phyloP scores from a whole-genome alignment of 805 yeast species.

The Candida suzukii region DNA sequence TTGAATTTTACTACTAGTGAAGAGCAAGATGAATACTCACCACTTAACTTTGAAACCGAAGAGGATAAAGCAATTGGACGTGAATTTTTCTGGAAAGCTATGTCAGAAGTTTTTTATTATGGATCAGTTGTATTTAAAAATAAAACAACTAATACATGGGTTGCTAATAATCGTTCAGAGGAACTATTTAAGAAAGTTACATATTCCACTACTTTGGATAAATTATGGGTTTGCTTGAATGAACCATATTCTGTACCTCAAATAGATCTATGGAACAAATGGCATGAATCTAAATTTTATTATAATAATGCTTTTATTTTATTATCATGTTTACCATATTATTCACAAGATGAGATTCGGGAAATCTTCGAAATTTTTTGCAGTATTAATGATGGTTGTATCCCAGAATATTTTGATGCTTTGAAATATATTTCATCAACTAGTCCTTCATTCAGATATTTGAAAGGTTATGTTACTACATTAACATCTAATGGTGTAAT shows the following conservation, averaged over 20 bases:
- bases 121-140: constrained; percentile 21
- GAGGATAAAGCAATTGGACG: constrained; percentile 17
- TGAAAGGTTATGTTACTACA: constrained; percentile 37
- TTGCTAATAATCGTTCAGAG: background rate
- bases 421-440: constrained; percentile 42
- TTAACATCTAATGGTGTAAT: constrained; percentile 44
- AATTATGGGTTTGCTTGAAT: constrained; percentile 15
- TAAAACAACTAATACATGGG: constrained; percentile 8
- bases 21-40: constrained; percentile 21
- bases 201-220: constrained; percentile 12
- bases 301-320: constrained; percentile 24
- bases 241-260: constrained; percentile 19
- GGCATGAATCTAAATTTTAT: constrained; percentile 10
- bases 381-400: constrained; percentile 34
- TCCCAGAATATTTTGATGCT: constrained; percentile 53
- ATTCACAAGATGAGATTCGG: constrained; percentile 40
- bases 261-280: constrained; percentile 15
- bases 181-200: constrained; percentile 13
- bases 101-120: constrained; percentile 44
- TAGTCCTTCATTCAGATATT: constrained; percentile 21
- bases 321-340: constrained; percentile 42
- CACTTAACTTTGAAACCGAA: constrained; percentile 24
- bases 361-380: constrained; percentile 37
- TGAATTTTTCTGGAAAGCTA: constrained; percentile 49
- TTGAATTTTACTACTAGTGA: constrained; percentile 33